A percentile compares a stretch with the other conserved stretches of the same genome.
Conservation (phyloP, 1,284 basidiomycete genomes). For the Sporisorium reilianum region DNA sequence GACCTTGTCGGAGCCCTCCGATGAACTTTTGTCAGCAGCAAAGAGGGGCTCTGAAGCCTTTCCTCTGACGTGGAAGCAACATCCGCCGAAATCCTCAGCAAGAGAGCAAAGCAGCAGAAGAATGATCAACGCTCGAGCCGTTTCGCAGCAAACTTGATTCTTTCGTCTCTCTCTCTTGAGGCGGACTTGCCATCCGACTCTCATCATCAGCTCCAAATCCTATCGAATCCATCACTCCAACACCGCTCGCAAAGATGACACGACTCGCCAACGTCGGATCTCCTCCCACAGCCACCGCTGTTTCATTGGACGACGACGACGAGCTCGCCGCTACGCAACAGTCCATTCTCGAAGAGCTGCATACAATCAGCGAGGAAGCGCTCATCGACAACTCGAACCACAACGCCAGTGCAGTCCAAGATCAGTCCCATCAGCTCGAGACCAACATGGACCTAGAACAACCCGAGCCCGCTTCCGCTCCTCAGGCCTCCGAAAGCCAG, state of each 20-base stretch:
- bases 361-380: conserved; percentile 42
- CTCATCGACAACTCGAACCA: neutral
- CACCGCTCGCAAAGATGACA: neutral
- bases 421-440: neutral
- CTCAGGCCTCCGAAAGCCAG: neutral
- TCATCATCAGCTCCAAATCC: neutral
- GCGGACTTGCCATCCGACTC: neutral
- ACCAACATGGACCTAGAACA: neutral
- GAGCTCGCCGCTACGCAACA: conserved; percentile 42
- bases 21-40: neutral
- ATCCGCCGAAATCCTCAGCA: neutral
- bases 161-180: neutral
- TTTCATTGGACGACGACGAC: conserved; percentile 21
- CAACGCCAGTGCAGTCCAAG: neutral
- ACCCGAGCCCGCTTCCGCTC: neutral
- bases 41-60: neutral
- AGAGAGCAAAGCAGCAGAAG: neutral
- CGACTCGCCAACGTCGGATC: neutral
- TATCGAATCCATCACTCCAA: neutral
- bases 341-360: conserved; percentile 47
- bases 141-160: neutral
- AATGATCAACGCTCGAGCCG: conserved; percentile 2
- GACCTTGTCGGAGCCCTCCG: conserved; percentile 2
- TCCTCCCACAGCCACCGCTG: conserved; percentile 6
- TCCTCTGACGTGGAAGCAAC: conserved; percentile 1